Percentiles rank a stretch among this genome's conserved stretches.
Evolutionary conservation across 495 filamentous ascomycete species (phyloP).

Genomic region (Aspergillus steynii): DNA sequence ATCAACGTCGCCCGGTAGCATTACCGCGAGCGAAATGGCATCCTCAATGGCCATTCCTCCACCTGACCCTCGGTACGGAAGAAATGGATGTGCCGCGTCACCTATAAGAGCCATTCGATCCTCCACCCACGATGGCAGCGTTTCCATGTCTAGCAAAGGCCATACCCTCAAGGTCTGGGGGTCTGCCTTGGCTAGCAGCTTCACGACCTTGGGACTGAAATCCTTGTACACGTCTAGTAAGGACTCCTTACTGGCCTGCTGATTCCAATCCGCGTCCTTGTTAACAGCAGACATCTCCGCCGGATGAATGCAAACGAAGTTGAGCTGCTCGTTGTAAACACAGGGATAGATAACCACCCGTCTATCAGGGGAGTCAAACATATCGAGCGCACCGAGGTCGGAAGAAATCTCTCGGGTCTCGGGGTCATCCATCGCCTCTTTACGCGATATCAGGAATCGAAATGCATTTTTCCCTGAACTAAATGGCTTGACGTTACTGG

Average conservation of each 20-base stretch:
- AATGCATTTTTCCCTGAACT: conserved; percentile 59
- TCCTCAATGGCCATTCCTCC: conserved; percentile 63
- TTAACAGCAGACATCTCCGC: conserved; percentile 38
- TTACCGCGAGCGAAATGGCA: conserved; percentile 53
- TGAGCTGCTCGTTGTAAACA: conserved; percentile 53
- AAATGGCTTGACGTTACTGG: conserved; percentile 34
- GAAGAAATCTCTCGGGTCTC: conserved; percentile 42
- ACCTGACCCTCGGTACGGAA: conserved; percentile 57
- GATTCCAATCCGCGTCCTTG: conserved; percentile 41
- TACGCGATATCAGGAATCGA: conserved; percentile 56
- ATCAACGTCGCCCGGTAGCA: conserved; percentile 46
- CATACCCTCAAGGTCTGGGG: conserved; percentile 54
- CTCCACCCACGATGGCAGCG: conserved; percentile 53
- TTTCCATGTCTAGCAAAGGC: conserved; percentile 59
- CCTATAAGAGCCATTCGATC: conserved; percentile 54
- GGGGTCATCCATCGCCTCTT: conserved; percentile 46
- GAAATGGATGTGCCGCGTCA: conserved; percentile 65
- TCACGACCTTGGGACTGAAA: conserved; percentile 47
- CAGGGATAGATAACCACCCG: conserved; percentile 63
- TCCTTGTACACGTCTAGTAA: conserved; percentile 51
- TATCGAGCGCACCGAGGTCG: conserved; percentile 40
- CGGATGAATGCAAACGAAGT: conserved; percentile 63
- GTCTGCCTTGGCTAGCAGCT: conserved; percentile 50
- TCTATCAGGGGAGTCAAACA: conserved; percentile 53
- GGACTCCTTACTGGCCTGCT: conserved; percentile 42